Base-by-base conservation (phyloP, 108 stramenopile species). In the Cyclotella atomus region DNA sequence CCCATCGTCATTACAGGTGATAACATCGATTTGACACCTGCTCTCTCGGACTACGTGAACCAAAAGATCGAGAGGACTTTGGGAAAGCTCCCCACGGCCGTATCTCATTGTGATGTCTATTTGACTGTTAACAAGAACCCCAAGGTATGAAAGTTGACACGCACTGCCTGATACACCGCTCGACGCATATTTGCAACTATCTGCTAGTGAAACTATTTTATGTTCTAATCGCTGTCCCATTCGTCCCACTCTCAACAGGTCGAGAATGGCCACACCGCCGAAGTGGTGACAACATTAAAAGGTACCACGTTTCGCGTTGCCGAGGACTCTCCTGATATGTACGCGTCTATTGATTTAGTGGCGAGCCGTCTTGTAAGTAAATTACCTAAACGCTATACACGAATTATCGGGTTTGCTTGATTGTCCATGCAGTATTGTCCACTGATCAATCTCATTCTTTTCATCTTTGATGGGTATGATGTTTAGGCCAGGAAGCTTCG, bases 101-200 rank as follows among this genome's bases (percentile, higher is more conserved):
- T 95, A 10, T 65, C 71, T 21, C 83, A 91, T 41, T 92, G 91
- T 49, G 91, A 92, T 77, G 90, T 95, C 28, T 88, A 90, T 47
- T 78, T 95, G 25, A 83, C 83, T 20, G 91, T 92, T 32, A 91
- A 89, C 77, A 92, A 92, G 84, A 92, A 95, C 65, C 91, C 91
- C 32, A 87, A 89, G 86, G 94, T 95, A 67, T 60, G 89, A 20
- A 28, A 33, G 50, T 8, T 4, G 2, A 17, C 28, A 38, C 68
- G 19, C n/a, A n/a, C n/a, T n/a, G n/a, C n/a, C n/a, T n/a, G n/a
- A n/a, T n/a, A n/a, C n/a, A n/a, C n/a, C n/a, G n/a, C n/a, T n/a
- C n/a, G n/a, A n/a, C n/a, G n/a, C n/a, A n/a, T n/a, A n/a, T n/a
- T n/a, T n/a, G n/a, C 41, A 14, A 50, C 68, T 14, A 57, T 61